Evolutionary conservation across 768 basidiomycete species (phyloP).

Genomic region (Collybia nuda): DNA sequence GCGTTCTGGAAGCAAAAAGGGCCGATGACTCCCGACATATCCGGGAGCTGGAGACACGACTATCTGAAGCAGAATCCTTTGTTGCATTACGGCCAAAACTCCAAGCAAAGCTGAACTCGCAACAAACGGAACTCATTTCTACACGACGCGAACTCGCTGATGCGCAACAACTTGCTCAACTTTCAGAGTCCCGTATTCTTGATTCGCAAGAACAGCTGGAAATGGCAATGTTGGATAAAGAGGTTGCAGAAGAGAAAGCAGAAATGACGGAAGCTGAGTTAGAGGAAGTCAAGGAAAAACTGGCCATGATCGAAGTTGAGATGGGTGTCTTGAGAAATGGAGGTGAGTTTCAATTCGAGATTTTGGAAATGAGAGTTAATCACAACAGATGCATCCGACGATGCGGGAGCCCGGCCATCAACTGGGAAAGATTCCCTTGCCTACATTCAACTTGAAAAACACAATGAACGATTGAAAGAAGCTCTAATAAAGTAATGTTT

Average conservation of each 20-base stretch:
- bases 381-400: conserved; percentile 9
- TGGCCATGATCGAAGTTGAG: conserved; percentile 83
- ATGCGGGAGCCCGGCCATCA: conserved; percentile 22
- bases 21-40: conserved; percentile 84
- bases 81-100: conserved; percentile 86
- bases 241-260: conserved; percentile 91
- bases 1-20: conserved; percentile 84
- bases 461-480: conserved; percentile 94
- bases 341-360: conserved; percentile 13
- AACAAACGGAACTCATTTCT: conserved; percentile 77
- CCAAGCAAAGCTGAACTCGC: conserved; percentile 80
- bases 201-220: conserved; percentile 91
- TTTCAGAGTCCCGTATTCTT: conserved; percentile 66
- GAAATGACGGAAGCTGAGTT: conserved; percentile 79
- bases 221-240: conserved; percentile 94
- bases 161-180: conserved; percentile 66
- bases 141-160: conserved; percentile 79
- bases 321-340: conserved; percentile 73
- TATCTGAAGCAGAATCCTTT: conserved; percentile 82
- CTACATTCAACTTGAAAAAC: conserved; percentile 90
- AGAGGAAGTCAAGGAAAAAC: conserved; percentile 74
- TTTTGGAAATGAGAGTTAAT: not conserved
- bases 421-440: conserved; percentile 59
- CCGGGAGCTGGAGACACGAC: conserved; percentile 81
- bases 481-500: conserved; percentile 71